Evolutionary conservation across 345 rosid genomes (phyloP).

Genomic region (Murraya koenigii): DNA sequence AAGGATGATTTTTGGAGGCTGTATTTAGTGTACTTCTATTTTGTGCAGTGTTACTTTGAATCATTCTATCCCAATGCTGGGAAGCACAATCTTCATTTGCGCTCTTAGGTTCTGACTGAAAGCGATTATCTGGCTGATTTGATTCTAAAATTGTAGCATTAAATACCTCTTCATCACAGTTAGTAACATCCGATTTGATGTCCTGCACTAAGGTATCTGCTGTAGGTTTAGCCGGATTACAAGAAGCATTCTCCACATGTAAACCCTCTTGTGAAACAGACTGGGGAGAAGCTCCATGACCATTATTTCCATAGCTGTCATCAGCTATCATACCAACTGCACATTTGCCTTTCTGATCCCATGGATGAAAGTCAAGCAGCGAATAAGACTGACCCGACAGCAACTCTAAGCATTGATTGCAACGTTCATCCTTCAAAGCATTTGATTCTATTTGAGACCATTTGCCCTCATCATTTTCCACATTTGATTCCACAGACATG

Average conservation of each 20-base stretch:
- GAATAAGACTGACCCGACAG: constrained; percentile 2
- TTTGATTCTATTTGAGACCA: constrained; percentile 5
- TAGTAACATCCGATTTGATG: neutral
- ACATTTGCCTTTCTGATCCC: constrained; percentile 30
- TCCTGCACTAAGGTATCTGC: constrained; percentile 9
- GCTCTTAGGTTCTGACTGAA: neutral
- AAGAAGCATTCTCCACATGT: neutral
- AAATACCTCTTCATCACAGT: neutral
- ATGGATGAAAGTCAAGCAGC: constrained; percentile 4
- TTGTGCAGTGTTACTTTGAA: neutral
- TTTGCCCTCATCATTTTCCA: neutral
- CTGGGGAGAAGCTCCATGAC: neutral
- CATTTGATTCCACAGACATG: neutral
- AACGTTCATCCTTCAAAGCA: neutral
- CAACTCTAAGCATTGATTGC: neutral
- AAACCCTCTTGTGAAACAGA: constrained; percentile 12
- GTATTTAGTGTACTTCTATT: neutral
- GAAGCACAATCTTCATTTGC: neutral
- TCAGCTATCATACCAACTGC: neutral
- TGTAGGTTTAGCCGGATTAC: neutral
- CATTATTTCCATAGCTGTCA: neutral
- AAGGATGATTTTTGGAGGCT: neutral
- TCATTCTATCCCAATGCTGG: neutral
- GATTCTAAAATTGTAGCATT: neutral
- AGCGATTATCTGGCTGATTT: neutral